A percentile compares a stretch with the other conserved stretches of the same genome.
These are phyloP conservation scores for Penicillium thymicola DNA, from an alignment of 2,329 filamentous ascomycete species.

Conservation along the genomic window DNA sequence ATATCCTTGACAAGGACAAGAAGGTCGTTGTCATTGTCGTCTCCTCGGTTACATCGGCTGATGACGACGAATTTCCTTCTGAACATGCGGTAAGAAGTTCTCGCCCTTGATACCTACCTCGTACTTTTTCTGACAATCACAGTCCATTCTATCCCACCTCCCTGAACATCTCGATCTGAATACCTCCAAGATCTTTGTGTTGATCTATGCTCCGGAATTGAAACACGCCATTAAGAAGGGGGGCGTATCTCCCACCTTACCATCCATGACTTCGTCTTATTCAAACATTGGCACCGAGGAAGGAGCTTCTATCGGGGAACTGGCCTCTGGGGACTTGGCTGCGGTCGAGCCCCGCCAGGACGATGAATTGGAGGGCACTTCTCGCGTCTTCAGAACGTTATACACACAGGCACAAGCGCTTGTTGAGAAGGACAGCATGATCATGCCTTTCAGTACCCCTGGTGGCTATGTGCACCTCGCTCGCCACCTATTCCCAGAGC, in stretches of 20 bases:
- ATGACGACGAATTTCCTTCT: constrained; percentile 55
- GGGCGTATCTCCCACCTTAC: constrained; percentile 52
- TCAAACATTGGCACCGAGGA: constrained; percentile 78
- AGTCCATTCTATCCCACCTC: constrained; percentile 88
- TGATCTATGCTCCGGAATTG: constrained; percentile 82
- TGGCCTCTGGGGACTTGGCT: constrained; percentile 54
- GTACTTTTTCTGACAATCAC: constrained; percentile 12
- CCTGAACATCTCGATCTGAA: constrained; percentile 72
- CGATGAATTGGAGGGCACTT: constrained; percentile 47
- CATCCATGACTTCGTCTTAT: constrained; percentile 75
- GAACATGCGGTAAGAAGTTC: constrained; percentile 72
- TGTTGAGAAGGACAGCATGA: constrained; percentile 80
- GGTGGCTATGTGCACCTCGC: constrained; percentile 83
- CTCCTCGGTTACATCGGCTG: constrained; percentile 63
- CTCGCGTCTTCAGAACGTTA: constrained; percentile 70
- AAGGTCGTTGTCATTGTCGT: constrained; percentile 87
- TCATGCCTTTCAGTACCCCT: constrained; percentile 82
- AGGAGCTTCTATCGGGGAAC: constrained; percentile 42
- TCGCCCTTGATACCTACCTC: neutral
- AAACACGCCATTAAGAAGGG: constrained; percentile 54
- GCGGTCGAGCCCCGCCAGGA: constrained; percentile 46
- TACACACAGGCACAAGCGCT: constrained; percentile 75
- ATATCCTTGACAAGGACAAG: constrained; percentile 48
- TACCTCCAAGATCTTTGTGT: constrained; percentile 73
- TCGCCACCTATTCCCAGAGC: constrained; percentile 76